Base-by-base conservation (phyloP, 768 basidiomycete genomes). In the Tylopilus subfusipes region DNA sequence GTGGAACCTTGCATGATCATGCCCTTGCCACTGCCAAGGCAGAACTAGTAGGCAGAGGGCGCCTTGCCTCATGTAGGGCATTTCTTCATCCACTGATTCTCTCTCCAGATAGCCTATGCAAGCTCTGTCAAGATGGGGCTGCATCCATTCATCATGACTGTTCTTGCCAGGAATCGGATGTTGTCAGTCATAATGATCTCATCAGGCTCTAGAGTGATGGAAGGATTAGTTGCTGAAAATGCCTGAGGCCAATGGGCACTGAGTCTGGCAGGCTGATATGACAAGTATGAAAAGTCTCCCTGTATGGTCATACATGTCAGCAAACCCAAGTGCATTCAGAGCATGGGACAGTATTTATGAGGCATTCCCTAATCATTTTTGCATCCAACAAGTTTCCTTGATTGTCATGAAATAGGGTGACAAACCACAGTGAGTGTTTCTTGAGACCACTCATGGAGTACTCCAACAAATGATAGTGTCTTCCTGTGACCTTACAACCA, bases 221-320 rank as follows among this genome's bases (percentile, higher is more conserved):
- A 78, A 0, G 80, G 74, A 40, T 81, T 76, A 0, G 80, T 80
- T 1, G 78, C 71, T 1, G 80, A 78, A 60, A 82, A 82, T 1
- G 77, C 79, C 62, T 82, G 81, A 25, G 77, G 72, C 75, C 82
- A 77, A 22, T 82, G 72, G n/a, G 80, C 80, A 7, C 72, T 82
- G 11, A 77, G 74, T 40, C 77, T 69, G 12, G 80, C 77, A n/a
- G 80, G 81, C 47, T 72, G 68, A 45, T 69, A 50, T 18, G 53
- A 29, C 44, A 78, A 61, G 16, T 57, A 60, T 18, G 74, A 68
- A 56, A 77, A 77, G 54, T 77, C 70, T 2, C 76, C 76, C 76
- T 77, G 31, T 31, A 10, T 6, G 31, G 49, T 36, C 4, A n/a
- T 29, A 40, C 19, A n/a, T n/a, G 16, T 66, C 22, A 66, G 53